Conservation (phyloP, 495 filamentous ascomycete species). For the Aspergillus wentii region DNA sequence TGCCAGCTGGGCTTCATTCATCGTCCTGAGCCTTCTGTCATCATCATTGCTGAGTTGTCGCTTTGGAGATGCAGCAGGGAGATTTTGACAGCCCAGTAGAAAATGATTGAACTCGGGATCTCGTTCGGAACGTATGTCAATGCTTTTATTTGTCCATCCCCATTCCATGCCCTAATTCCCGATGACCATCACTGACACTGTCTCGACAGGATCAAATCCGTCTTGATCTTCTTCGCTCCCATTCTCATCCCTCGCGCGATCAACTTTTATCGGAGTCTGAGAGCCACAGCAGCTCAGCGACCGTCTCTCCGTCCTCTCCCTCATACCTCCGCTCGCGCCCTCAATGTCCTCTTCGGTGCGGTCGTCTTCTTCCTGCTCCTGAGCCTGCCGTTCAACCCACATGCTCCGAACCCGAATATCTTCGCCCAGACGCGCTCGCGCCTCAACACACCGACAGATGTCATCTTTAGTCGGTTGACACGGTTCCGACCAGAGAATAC, state of each 20-base stretch:
- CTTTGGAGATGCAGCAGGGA: conserved; percentile 5
- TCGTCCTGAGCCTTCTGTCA: no score
- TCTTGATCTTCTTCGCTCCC: conserved; percentile 84
- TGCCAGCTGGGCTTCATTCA: conserved; percentile 10
- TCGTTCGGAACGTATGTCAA: conserved; percentile 34
- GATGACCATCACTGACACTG: conserved; percentile 5
- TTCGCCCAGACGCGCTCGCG: conserved; percentile 75
- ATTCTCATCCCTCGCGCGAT: conserved; percentile 70
- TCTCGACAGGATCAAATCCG: conserved; percentile 59
- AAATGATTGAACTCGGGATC: conserved; percentile 28
- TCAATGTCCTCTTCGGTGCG: conserved; percentile 58
- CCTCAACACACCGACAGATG: conserved; percentile 76
- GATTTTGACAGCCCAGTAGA: neutral
- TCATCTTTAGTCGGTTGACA: conserved; percentile 77
- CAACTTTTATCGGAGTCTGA: conserved; percentile 60
- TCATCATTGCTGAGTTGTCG: neutral
- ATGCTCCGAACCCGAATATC: conserved; percentile 60
- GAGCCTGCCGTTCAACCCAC: conserved; percentile 67
- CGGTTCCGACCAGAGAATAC: conserved; percentile 47
- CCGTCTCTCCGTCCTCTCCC: conserved; percentile 51
- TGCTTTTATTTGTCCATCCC: neutral
- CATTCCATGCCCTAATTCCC: conserved; percentile 1
- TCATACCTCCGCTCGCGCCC: conserved; percentile 36
- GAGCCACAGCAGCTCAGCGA: conserved; percentile 50
- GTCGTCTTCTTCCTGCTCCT: conserved; percentile 53